Evolutionary conservation across 176 grass and related monocot species (phyloP), one percentile per base, ranked within the genome.

Genomic region (Tillandsia leiboldiana): DNA sequence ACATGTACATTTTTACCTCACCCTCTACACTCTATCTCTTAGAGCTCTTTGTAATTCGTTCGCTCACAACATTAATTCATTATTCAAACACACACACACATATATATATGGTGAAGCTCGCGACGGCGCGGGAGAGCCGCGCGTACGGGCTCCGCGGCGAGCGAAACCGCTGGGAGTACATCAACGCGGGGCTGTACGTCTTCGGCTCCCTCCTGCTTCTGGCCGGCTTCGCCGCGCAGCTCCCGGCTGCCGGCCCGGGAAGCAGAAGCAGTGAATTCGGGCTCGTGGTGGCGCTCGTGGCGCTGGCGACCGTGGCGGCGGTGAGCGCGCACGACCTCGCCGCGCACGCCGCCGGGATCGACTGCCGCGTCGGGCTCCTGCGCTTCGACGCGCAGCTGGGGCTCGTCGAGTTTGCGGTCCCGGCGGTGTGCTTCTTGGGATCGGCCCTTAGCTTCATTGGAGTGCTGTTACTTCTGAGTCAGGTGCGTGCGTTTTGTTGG

Each of bases 321-420:
- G 73, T 87, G 12, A 97, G 92, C 85, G 71, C 76, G 33, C 89
- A 92, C 26, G 93, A 97, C 64, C 77, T 97, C 15, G 70, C 69
- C 9, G 93, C 89, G 70, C 89, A 96, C 75, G 65, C 87, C 3
- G 81, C 81, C 26, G 89, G 86, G 64, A 59, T 97, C 3, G 84
- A 89, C 80, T 92, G 56, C 66, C 83, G 71, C 4, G 57, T 97
- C 1, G 81, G 79, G 3, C 77, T 97, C 33, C 33, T 81, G 9
- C 15, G 73, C 26, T 90, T 81, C 73, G 93, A 97, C 47, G 10
- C 73, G 17, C 93, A 92, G 75, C 81, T 97, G 42, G 89, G 79
- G 1, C 66, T 97, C 50, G 94, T 97, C 1, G 94, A 97, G 79
- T 58, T 92, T 61, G 80, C 83, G 3, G 94, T 85, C 9, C 94